phyloP scores from a whole-genome alignment of 345 rosid genomes.

The Bruguiera gymnorhiza region DNA sequence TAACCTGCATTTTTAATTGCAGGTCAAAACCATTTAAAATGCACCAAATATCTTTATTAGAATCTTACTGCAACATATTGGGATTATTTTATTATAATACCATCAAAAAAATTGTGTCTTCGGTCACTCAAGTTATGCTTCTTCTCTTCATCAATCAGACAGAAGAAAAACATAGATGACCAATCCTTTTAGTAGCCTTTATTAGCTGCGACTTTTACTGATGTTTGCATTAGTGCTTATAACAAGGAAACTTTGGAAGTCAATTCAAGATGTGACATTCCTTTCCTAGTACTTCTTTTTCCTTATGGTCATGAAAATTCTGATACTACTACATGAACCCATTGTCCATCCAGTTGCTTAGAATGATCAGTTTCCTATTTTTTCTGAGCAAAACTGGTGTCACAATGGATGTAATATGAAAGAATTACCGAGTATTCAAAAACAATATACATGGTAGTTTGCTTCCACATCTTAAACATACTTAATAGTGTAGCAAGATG shows the following conservation, averaged over 20 bases:
- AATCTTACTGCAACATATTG: neutral
- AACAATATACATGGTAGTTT: neutral
- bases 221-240: neutral
- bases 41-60: neutral
- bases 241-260: neutral
- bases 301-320: no score
- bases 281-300: no score
- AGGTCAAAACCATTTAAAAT: neutral
- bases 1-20: slow-evolving; percentile 39
- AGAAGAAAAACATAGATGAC: neutral
- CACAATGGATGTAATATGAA: no score
- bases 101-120: neutral
- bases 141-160: neutral
- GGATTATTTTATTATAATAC: neutral
- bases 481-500: neutral
- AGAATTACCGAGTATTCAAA: neutral
- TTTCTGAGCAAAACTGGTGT: no score
- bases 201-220: neutral
- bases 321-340: no score
- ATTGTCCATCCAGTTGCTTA: neutral
- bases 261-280: neutral
- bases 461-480: neutral
- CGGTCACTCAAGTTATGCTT: neutral
- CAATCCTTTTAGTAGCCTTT: neutral
- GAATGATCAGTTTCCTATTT: no score